Evolutionary conservation across 192 early-diverging fungal genomes (phyloP).

Genomic region (Coemansia sp.): DNA sequence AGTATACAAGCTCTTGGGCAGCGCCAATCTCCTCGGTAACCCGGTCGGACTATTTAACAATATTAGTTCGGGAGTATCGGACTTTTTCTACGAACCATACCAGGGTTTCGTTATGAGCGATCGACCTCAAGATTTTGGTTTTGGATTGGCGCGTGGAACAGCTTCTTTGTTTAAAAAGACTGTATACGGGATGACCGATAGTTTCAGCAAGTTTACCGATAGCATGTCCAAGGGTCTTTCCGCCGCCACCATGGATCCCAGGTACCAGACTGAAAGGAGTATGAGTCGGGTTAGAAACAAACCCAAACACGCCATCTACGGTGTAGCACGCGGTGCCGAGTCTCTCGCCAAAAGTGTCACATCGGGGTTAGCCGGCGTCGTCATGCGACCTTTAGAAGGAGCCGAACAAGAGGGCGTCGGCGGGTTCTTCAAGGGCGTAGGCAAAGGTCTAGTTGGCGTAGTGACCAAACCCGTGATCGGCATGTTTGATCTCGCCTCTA

Average conservation of each 20-base stretch:
- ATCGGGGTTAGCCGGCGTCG: slow-evolving; percentile 89
- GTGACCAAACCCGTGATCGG: slow-evolving; percentile 97
- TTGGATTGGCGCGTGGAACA: slow-evolving; percentile 86
- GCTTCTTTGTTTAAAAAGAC: slow-evolving; percentile 82
- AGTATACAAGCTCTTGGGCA: slow-evolving; percentile 86
- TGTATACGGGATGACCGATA: slow-evolving; percentile 94
- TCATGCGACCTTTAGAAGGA: slow-evolving; percentile 86
- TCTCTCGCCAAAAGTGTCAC: slow-evolving; percentile 82
- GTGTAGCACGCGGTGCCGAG: slow-evolving; percentile 85
- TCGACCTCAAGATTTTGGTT: slow-evolving; percentile 91
- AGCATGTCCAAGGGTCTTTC: slow-evolving; percentile 97
- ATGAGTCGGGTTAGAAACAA: slow-evolving; percentile 81
- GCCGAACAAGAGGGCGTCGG: slow-evolving; percentile 86
- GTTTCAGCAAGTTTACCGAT: slow-evolving; percentile 94
- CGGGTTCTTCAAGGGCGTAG: slow-evolving; percentile 95
- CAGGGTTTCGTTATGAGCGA: slow-evolving; percentile 96
- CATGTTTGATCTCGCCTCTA: slow-evolving; percentile 92
- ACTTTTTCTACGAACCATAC: slow-evolving; percentile 98
- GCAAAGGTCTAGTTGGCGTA: slow-evolving; percentile 90
- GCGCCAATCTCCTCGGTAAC: slow-evolving; percentile 96
- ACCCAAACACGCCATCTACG: slow-evolving; percentile 88
- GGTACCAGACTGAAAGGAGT: slow-evolving; percentile 85
- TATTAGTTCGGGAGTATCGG: slow-evolving; percentile 90
- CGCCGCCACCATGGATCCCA: slow-evolving; percentile 91
- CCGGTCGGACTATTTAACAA: slow-evolving; percentile 97